Evolutionary conservation across 1,139 yeast genomes (phyloP), one percentile per base, ranked within the genome.

Genomic region (Saccharomycopsis hybrid): DNA sequence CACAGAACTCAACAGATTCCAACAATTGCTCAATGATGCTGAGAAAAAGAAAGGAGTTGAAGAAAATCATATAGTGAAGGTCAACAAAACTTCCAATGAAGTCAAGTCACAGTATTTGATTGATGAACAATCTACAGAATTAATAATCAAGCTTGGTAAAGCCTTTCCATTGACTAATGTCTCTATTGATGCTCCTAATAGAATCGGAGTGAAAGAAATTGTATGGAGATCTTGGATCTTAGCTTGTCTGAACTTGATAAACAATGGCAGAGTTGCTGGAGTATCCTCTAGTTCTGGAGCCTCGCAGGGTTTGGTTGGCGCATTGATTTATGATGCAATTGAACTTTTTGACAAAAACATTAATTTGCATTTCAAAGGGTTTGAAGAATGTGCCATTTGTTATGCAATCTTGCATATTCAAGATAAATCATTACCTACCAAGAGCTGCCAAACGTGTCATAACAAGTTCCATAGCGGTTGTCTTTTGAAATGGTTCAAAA

Each of bases 401-500:
- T 92, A 90, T 64, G 83, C 95, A 3, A 84, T 90, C 56, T 71
- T 89, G 56, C 96, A 90, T 62, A 73, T 73, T 9, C 92, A 86
- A 58, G 97, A 90, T 61, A 85, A 86, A 61, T 84, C 96, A 3
- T 74, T 92, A 54, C 98, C 99, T 3, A 80, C 88, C 37, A 90
- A 89, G 67, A 77, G 76, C 4, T 92, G 99, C 67, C 73, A 84
- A 11, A 89, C 96, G 0, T 92, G 99, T 73, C 80, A 80, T 61
- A 90, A 94, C 70, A 87, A 85, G 65, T 92, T 90, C 73, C 99
- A 92, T 65, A 84, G 96, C n/a, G 96, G 94, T 8, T 92, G 99
- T 73, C 73, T 92, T 51, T 90, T 88, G 72, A 86, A 90, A 65
- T 92, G 99, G 99, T 92, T 92, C 68, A 87, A 88, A 71, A 88